These are phyloP conservation scores for Gracilariopsis chorda DNA, from an alignment of 23 red algal species.

Conservation along the genomic window DNA sequence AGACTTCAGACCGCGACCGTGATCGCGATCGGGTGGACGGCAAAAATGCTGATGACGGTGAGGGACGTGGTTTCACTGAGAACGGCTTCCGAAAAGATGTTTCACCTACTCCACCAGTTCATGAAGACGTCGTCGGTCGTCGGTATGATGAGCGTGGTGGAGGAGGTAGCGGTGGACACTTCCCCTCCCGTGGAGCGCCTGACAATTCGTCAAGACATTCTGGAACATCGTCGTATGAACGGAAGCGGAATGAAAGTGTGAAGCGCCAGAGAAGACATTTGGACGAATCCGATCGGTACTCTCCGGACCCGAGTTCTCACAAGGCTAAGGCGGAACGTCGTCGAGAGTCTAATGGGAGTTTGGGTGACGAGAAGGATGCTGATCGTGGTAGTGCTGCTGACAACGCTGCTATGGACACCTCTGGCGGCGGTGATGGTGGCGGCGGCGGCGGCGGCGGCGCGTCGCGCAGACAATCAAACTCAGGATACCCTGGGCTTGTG, in stretches of 20 bases:
- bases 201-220: slow-evolving; percentile 2
- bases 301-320: neutral
- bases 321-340: neutral
- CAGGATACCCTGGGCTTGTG: neutral
- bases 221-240: slow-evolving; percentile 8
- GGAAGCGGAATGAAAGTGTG: neutral
- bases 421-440: neutral
- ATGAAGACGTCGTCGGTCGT: neutral
- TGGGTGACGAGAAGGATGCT: neutral
- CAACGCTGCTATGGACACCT: neutral
- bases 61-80: neutral
- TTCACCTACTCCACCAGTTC: neutral
- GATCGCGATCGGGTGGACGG: neutral
- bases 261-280: neutral
- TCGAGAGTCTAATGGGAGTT: neutral
- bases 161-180: neutral
- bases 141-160: neutral
- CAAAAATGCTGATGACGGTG: neutral
- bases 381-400: neutral
- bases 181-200: neutral
- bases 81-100: neutral
- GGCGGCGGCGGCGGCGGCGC: neutral
- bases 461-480: neutral
- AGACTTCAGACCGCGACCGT: neutral
- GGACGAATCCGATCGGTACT: neutral